Conservation (phyloP, 2,329 filamentous ascomycete species). For the Pseudonectria foliicola region DNA sequence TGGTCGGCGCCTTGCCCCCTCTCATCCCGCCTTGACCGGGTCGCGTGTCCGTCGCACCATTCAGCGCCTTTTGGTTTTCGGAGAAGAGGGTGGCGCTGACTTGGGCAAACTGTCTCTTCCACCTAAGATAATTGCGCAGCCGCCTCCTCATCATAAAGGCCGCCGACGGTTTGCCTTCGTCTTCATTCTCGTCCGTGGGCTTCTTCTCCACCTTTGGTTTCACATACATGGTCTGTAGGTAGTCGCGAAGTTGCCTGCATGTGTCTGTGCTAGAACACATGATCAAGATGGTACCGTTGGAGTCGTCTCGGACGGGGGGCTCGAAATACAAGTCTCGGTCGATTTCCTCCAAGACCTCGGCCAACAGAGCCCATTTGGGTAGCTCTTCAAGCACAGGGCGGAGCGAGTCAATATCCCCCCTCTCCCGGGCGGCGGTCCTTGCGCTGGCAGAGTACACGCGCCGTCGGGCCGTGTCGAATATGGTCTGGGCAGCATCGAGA, state of each 20-base stretch:
- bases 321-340: constrained; percentile 86
- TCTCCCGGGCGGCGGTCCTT: constrained; percentile 39
- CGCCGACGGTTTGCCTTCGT: constrained; percentile 60
- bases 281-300: constrained; percentile 85
- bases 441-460: constrained; percentile 74
- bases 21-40: constrained; percentile 39
- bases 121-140: constrained; percentile 77
- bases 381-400: constrained; percentile 84
- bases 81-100: constrained; percentile 73
- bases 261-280: constrained; percentile 90
- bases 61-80: constrained; percentile 72
- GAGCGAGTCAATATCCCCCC: constrained; percentile 51
- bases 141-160: constrained; percentile 86
- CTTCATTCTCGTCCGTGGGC: constrained; percentile 24
- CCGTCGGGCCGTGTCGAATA: constrained; percentile 84
- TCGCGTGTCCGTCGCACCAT: constrained; percentile 55
- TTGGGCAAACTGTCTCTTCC: constrained; percentile 84
- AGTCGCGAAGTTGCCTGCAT: constrained; percentile 83
- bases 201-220: constrained; percentile 43
- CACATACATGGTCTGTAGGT: constrained; percentile 83
- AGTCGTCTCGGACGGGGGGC: constrained; percentile 67
- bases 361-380: constrained; percentile 84
- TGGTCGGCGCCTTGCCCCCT: constrained; percentile 60
- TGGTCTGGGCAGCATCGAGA: constrained; percentile 85
- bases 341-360: constrained; percentile 90